Conservation (phyloP, 495 filamentous ascomycete genomes). For the Aspergillus campestris region DNA sequence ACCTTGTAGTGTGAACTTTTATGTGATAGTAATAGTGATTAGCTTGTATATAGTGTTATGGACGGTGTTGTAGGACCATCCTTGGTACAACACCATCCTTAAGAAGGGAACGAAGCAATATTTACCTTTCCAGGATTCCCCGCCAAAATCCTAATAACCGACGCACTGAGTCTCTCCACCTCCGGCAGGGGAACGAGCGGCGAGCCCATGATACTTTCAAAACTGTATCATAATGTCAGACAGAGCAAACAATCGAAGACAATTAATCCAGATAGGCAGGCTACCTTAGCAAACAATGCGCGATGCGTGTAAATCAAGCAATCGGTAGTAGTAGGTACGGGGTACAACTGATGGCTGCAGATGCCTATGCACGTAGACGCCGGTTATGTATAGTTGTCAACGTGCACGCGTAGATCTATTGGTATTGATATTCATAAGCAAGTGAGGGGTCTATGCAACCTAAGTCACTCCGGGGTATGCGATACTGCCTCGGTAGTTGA, state of each 20-base stretch:
- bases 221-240: background rate
- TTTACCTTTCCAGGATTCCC: slow-evolving; percentile 72
- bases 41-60: background rate
- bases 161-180: slow-evolving; percentile 54
- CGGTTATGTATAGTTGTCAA: no score
- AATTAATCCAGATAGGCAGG: background rate
- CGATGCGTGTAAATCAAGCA: no score
- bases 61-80: no score
- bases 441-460: no score
- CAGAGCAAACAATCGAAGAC: background rate
- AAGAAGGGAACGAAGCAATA: background rate
- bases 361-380: no score
- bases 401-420: no score
- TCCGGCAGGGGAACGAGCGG: slow-evolving; percentile 49
- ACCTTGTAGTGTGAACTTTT: slow-evolving; percentile 49
- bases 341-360: no score
- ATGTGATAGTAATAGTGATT: slow-evolving; percentile 1
- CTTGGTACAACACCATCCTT: background rate
- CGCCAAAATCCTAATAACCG: slow-evolving; percentile 65
- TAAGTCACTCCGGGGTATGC: no score
- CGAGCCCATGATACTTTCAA: slow-evolving; percentile 30
- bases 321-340: no score
- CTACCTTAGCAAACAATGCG: no score
- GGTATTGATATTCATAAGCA: no score
- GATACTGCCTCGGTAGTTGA: no score